These are phyloP conservation scores for Neospermospora avenae DNA, from an alignment of 2,329 filamentous ascomycete genomes.

Conservation along the genomic window DNA sequence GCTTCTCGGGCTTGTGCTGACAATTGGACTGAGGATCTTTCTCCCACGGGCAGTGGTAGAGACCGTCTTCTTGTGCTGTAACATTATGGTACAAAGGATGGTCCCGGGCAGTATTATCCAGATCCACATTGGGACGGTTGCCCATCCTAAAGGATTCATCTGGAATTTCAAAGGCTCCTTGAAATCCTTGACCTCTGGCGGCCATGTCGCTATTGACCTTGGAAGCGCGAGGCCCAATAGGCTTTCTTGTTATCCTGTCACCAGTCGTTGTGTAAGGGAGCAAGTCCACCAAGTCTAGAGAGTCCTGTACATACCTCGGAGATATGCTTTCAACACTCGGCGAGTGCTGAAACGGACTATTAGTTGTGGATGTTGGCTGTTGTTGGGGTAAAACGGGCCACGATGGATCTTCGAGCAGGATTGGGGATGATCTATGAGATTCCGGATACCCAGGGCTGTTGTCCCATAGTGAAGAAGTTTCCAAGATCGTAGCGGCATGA, in stretches of 20 bases:
- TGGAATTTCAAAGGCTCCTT: conserved; percentile 27
- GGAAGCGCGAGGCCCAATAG: conserved; percentile 31
- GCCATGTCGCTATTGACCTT: conserved; percentile 32
- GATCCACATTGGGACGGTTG: conserved; percentile 32
- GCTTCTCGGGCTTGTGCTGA: conserved; percentile 88
- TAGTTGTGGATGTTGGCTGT: conserved; percentile 26
- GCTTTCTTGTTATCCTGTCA: conserved; percentile 31
- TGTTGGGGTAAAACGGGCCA: conserved; percentile 26
- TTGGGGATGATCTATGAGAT: conserved; percentile 32
- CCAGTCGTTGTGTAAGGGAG: conserved; percentile 30
- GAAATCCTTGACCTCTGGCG: conserved; percentile 20
- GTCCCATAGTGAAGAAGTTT: conserved; percentile 30
- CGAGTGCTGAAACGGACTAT: conserved; percentile 32
- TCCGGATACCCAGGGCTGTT: conserved; percentile 25
- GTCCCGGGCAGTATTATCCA: conserved; percentile 49
- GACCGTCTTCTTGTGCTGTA: conserved; percentile 64
- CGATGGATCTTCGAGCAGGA: conserved; percentile 22
- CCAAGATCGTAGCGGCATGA: conserved; percentile 20
- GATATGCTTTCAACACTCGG: conserved; percentile 30
- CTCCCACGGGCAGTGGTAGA: conserved; percentile 92
- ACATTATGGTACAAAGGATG: conserved; percentile 70
- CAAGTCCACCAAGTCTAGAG: conserved; percentile 29
- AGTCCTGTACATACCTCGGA: conserved; percentile 34
- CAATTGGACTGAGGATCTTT: conserved; percentile 67
- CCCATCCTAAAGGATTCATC: conserved; percentile 32